phyloP scores from a whole-genome alignment of 1,284 basidiomycete genomes.

The Rhodotorula sp. region DNA sequence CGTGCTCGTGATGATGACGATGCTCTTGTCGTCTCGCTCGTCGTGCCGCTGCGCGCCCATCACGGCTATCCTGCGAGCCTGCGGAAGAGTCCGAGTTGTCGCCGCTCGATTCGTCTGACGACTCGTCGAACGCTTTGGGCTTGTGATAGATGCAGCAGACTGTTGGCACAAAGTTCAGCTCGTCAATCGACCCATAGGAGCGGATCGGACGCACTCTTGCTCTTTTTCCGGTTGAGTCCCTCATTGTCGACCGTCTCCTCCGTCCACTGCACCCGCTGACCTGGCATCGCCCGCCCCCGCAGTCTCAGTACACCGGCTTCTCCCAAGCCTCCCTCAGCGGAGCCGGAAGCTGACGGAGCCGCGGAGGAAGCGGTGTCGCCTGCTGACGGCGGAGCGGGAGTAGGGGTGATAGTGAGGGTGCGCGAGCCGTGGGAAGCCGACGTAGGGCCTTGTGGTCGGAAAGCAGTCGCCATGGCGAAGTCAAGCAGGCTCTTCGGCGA shows the following conservation, averaged over 20 bases:
- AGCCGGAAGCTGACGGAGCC: neutral
- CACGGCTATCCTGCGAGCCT: slow-evolving; percentile 28
- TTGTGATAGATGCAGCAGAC: slow-evolving; percentile 89
- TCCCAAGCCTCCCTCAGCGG: neutral
- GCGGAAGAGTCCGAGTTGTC: slow-evolving; percentile 2
- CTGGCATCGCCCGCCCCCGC: slow-evolving; percentile 46
- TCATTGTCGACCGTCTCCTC: slow-evolving; percentile 83
- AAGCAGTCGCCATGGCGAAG: slow-evolving; percentile 2
- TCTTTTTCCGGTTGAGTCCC: slow-evolving; percentile 71
- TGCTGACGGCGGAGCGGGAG: slow-evolving; percentile 14
- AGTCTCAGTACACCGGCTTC: slow-evolving; percentile 47
- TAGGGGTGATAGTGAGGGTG: slow-evolving; percentile 41
- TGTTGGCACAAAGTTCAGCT: slow-evolving; percentile 46
- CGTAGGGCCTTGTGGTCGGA: neutral
- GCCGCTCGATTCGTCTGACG: slow-evolving; percentile 53
- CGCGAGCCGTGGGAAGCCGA: slow-evolving; percentile 40
- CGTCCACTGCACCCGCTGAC: slow-evolving; percentile 63
- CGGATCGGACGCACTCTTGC: slow-evolving; percentile 64
- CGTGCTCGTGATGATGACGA: slow-evolving; percentile 13
- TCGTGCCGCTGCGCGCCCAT: neutral
- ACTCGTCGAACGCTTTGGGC: slow-evolving; percentile 58
- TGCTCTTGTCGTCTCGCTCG: neutral
- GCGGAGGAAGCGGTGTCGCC: neutral
- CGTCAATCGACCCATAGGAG: neutral
- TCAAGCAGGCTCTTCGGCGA: no score